phyloP scores from a whole-genome alignment of 805 yeast genomes.

The Kuraishia borneana region DNA sequence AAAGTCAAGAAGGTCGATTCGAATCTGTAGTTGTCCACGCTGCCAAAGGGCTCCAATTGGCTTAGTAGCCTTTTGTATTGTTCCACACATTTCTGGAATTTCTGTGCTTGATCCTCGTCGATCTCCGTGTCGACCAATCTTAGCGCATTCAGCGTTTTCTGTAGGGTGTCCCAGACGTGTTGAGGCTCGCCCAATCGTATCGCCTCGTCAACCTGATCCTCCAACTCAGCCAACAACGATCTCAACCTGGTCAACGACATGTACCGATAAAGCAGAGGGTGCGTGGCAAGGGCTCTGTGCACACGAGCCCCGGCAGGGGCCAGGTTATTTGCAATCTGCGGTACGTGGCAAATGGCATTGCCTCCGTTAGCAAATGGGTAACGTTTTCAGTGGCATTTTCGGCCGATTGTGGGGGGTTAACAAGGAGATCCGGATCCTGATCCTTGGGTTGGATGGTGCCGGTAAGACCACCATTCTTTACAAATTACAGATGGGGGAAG shows the following conservation, averaged over 20 bases:
- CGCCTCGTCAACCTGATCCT: too few relatives aligned
- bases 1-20: not conserved
- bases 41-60: not conserved
- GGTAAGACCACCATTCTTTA: constrained; percentile 94
- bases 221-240: too few relatives aligned
- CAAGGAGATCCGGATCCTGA: constrained; percentile 82
- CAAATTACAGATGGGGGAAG: constrained; percentile 80
- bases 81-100: not conserved
- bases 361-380: constrained; percentile 74
- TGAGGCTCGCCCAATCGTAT: too few relatives aligned
- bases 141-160: not conserved
- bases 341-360: not conserved
- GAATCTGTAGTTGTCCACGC: not conserved
- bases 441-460: constrained; percentile 91
- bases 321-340: too few relatives aligned
- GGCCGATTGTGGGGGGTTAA: constrained; percentile 81
- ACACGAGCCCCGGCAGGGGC: too few relatives aligned
- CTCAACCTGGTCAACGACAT: too few relatives aligned
- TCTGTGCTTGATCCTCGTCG: not conserved
- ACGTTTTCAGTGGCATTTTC: constrained; percentile 78
- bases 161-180: not conserved
- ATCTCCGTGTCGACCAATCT: not conserved
- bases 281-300: too few relatives aligned
- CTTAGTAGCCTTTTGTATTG: not conserved
- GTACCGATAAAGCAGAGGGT: too few relatives aligned